Base-by-base conservation (phyloP, 176 grass and related monocot genomes). In the Echinochloa phyllopogon region DNA sequence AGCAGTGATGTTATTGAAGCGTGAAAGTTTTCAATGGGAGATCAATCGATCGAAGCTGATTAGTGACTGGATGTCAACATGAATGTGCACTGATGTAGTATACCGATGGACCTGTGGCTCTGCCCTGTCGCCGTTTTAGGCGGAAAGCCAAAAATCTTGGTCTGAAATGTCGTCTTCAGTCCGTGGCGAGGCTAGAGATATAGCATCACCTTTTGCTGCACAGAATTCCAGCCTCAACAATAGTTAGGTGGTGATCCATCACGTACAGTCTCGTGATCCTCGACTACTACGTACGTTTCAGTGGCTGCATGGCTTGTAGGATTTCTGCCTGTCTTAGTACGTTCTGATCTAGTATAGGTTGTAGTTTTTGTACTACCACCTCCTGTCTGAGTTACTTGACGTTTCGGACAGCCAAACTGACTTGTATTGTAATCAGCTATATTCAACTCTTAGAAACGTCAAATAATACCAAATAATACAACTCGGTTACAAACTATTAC, bases 91-190 rank as follows among this genome's bases (percentile, higher is more conserved):
- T 29, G 24, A 63, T 6, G 60, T 12, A 25, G 24, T 11, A 15
- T 15, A 11, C 10, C 18, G 15, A 17, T 72, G 55, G 40, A 48
- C 71, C 27, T 84, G 21, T 40, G 44, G 36, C 44, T 52, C 47
- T 43, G 37, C 59, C 44, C 12, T 65, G 43, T 74, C 72, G 27
- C 21, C 23, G 24, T 57, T 75, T 29, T 66, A 29, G 52, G 64
- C 45, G 23, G 58, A 49, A 79, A 42, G 5, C 66, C 53, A 17
- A 20, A 55, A 65, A 66, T 81, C 77, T 66, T 81, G 58, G 77
- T 80, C 85, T 65, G 37, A 62, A 37, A 62, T 60, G 75, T 79
- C 84, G 42, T 42, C 16, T 72, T 86, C 75, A 27, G 74, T 24
- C 55, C 37, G 52, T 79, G 43, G 45, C 18, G 53, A 76, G 52